A percentile compares a stretch with the other conserved stretches of the same genome.
phyloP scores from a whole-genome alignment of 164 flowering plant genomes.

The Nymphaea colorata region DNA sequence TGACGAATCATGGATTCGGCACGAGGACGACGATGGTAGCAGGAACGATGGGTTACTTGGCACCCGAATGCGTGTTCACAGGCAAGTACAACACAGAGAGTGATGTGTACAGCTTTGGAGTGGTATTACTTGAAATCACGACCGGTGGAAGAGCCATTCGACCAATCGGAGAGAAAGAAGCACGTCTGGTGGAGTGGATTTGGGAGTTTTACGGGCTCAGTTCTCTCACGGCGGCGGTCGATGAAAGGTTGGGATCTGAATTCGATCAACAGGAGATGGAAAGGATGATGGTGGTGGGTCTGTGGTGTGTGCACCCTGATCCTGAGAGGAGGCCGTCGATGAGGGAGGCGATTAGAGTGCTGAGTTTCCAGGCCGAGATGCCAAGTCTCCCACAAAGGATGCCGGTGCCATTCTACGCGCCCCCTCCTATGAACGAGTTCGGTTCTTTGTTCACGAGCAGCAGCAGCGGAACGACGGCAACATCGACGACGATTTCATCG shows the following conservation, averaged over 20 bases:
- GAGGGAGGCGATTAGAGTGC: conserved; percentile 28
- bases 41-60: conserved; percentile 51
- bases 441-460: conserved; percentile 4
- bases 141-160: conserved; percentile 23
- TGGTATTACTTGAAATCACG: conserved; percentile 36
- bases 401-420: conserved; percentile 26
- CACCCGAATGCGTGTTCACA: conserved; percentile 38
- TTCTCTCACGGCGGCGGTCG: conserved; percentile 25
- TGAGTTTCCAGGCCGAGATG: conserved; percentile 28
- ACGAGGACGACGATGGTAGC: conserved; percentile 38
- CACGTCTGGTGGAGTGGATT: conserved; percentile 36
- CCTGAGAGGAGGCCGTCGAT: conserved; percentile 26
- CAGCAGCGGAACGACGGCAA: neutral
- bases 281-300: conserved; percentile 28
- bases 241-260: conserved; percentile 12
- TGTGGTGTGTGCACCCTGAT: conserved; percentile 49
- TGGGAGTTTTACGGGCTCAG: conserved; percentile 42
- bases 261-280: conserved; percentile 26
- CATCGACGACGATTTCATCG: neutral
- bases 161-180: conserved; percentile 16
- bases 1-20: conserved; percentile 34
- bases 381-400: conserved; percentile 29
- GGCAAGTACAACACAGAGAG: conserved; percentile 46
- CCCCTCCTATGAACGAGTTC: conserved; percentile 9
- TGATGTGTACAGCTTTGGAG: conserved; percentile 50